phyloP scores from a whole-genome alignment of 2,329 filamentous ascomycete species.

The Cladosporium sp. region DNA sequence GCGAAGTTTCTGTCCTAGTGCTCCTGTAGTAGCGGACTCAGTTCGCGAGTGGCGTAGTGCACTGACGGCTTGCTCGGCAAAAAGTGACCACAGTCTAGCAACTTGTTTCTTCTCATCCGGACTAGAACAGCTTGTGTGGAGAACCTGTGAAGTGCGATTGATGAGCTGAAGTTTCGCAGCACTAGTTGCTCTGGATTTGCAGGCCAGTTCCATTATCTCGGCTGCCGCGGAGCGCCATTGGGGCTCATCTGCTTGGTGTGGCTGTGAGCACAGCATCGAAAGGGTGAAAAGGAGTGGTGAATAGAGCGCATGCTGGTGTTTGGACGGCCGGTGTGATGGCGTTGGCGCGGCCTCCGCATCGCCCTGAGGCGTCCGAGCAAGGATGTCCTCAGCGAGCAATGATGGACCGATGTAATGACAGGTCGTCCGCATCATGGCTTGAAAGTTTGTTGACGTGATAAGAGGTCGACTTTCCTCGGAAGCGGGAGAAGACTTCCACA shows the following conservation, averaged over 20 bases:
- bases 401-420: slow-evolving; percentile 18
- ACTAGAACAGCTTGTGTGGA: background rate
- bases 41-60: slow-evolving; percentile 2
- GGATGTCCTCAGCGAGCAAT: slow-evolving; percentile 39
- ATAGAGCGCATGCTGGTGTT: slow-evolving; percentile 47
- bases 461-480: background rate
- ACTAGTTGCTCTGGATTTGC: slow-evolving; percentile 7
- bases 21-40: background rate
- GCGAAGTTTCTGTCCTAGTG: slow-evolving; percentile 60
- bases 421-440: slow-evolving; percentile 11
- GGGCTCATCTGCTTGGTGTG: background rate
- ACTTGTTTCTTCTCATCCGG: background rate
- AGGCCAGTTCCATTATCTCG: slow-evolving; percentile 7
- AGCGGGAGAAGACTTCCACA: slow-evolving; percentile 54
- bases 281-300: slow-evolving; percentile 56
- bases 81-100: background rate
- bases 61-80: background rate
- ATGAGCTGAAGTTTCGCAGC: slow-evolving; percentile 11
- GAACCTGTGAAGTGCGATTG: slow-evolving; percentile 5
- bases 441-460: slow-evolving; percentile 4
- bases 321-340: slow-evolving; percentile 57
- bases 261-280: slow-evolving; percentile 33
- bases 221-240: background rate
- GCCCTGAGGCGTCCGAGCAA: slow-evolving; percentile 45
- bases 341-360: slow-evolving; percentile 60